These are phyloP conservation scores for Hygrophorus russula DNA, from an alignment of 768 basidiomycete species.

Conservation along the genomic window DNA sequence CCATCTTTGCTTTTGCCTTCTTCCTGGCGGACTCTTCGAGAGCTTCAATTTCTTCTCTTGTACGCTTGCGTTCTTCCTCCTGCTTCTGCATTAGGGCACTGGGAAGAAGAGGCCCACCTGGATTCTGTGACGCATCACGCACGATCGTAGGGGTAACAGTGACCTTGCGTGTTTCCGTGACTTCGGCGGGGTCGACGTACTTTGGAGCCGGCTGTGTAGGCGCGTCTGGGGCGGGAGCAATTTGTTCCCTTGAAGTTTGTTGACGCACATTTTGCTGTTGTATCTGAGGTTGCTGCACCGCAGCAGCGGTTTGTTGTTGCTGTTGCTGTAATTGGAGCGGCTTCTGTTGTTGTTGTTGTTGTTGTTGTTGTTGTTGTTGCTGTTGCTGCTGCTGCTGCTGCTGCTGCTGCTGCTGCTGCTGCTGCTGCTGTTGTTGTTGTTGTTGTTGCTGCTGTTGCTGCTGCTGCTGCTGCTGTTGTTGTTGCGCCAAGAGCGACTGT, in stretches of 20 bases:
- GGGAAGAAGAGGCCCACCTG: constrained; percentile 19
- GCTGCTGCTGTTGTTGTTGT: constrained; percentile 19
- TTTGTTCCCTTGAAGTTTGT: constrained; percentile 37
- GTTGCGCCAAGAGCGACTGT: constrained; percentile 17
- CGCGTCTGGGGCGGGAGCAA: constrained; percentile 16
- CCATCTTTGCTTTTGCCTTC: constrained; percentile 43
- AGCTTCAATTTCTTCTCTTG: constrained; percentile 36
- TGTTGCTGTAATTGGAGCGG: constrained; percentile 16
- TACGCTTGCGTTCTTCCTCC: constrained; percentile 43
- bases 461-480: constrained; percentile 19
- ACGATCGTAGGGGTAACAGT: constrained; percentile 72
- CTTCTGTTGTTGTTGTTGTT: constrained; percentile 22
- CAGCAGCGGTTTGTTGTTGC: constrained; percentile 12
- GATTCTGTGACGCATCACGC: constrained; percentile 28
- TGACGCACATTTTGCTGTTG: constrained; percentile 24
- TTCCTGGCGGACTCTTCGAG: constrained; percentile 30
- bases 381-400: constrained; percentile 19
- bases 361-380: constrained; percentile 21
- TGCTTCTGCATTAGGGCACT: constrained; percentile 32
- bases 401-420: constrained; percentile 18
- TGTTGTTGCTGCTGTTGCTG: constrained; percentile 23
- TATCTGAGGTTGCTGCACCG: constrained; percentile 6
- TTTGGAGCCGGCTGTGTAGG: constrained; percentile 17
- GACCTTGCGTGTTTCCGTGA: constrained; percentile 64
- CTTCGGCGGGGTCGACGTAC: constrained; percentile 55